These are phyloP conservation scores for Backusella luteola DNA, from an alignment of 192 early-diverging fungal species.

Conservation along the genomic window DNA sequence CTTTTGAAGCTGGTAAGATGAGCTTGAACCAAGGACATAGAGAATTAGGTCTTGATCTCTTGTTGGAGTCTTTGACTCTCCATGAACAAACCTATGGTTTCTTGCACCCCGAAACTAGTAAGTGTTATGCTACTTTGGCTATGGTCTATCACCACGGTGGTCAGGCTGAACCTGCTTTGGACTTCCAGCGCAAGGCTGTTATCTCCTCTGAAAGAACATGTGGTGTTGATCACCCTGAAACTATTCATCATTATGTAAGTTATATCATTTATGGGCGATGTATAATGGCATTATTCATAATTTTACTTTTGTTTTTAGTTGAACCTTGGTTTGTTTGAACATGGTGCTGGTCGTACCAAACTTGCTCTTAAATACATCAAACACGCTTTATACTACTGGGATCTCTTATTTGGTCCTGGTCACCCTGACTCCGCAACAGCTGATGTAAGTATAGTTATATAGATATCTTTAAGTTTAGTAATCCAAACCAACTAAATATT, in stretches of 20 bases:
- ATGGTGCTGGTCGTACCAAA: conserved; percentile 66
- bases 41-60: conserved; percentile 76
- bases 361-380: conserved; percentile 76
- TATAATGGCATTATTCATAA: conserved; percentile 6
- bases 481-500: neutral
- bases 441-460: conserved; percentile 48
- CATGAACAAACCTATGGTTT: conserved; percentile 95
- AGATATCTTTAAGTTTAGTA: neutral
- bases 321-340: conserved; percentile 91
- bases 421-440: conserved; percentile 89
- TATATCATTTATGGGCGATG: neutral
- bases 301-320: conserved; percentile 42
- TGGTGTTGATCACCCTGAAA: conserved; percentile 86
- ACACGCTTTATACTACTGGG: conserved; percentile 81
- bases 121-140: conserved; percentile 80
- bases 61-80: conserved; percentile 78
- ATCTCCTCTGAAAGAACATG: conserved; percentile 80
- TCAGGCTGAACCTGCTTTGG: conserved; percentile 58
- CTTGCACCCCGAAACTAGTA: conserved; percentile 86
- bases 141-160: conserved; percentile 76
- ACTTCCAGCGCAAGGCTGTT: conserved; percentile 79
- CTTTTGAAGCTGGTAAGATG: conserved; percentile 82
- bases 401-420: conserved; percentile 68
- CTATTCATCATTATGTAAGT: conserved; percentile 83
- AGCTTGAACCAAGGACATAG: conserved; percentile 77